A percentile compares a stretch with the other conserved stretches of the same genome.
phyloP scores from a whole-genome alignment of 805 yeast species.

The Saccharomyces paradoxus region DNA sequence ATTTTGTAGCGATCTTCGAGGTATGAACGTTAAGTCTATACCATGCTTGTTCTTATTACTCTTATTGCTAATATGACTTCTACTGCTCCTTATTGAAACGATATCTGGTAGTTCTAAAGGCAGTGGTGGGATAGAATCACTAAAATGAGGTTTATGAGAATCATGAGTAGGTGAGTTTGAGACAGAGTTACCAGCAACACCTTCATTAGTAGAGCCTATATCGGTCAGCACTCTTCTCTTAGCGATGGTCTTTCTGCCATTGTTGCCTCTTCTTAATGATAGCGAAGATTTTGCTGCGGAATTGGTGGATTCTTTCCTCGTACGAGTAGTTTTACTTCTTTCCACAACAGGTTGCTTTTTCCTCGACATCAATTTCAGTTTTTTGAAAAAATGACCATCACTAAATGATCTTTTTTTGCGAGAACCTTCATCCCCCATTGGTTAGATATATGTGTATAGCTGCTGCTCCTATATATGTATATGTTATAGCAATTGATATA shows the following conservation, averaged over 20 bases:
- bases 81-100: conserved; percentile 16
- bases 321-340: background rate
- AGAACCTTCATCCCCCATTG: background rate
- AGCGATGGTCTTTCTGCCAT: conserved; percentile 15
- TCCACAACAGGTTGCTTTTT: background rate
- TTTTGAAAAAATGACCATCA: conserved; percentile 4
- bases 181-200: background rate
- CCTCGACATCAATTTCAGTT: background rate
- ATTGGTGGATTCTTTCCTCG: background rate
- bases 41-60: conserved; percentile 1
- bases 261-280: conserved; percentile 9
- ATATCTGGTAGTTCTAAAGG: conserved; percentile 22
- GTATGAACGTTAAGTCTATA: conserved; percentile 5
- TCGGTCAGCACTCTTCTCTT: conserved; percentile 14
- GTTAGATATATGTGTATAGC: background rate
- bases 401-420: conserved; percentile 8
- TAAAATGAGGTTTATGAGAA: background rate
- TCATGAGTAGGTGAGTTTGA: background rate
- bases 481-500: background rate
- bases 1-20: conserved; percentile 19
- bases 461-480: background rate
- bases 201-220: background rate
- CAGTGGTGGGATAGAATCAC: background rate
- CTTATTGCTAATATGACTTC: conserved; percentile 6
- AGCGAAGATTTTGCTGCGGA: conserved; percentile 5